A percentile compares a stretch with the other conserved stretches of the same genome.
Conservation (phyloP, 1,284 basidiomycete species). For the Nidula niveotomentosa region DNA sequence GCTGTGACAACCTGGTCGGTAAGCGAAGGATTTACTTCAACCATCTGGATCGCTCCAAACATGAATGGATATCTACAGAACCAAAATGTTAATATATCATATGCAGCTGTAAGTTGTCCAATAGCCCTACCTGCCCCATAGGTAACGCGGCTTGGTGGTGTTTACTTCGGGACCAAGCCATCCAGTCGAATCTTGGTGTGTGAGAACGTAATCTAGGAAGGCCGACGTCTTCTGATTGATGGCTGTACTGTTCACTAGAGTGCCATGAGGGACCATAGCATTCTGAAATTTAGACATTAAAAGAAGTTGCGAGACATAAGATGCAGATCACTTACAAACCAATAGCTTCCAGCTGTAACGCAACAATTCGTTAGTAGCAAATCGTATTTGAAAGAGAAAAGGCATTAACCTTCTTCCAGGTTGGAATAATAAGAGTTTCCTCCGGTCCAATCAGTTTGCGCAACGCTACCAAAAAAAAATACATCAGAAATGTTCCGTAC, state of each 20-base stretch:
- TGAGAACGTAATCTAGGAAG: conserved; percentile 54
- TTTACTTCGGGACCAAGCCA: conserved; percentile 60
- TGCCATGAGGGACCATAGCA: conserved; percentile 50
- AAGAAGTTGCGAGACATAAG: neutral
- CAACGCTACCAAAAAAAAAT: conserved; percentile 31
- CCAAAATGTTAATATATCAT: neutral
- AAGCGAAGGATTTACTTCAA: conserved; percentile 44
- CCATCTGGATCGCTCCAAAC: conserved; percentile 55
- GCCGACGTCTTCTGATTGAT: conserved; percentile 46
- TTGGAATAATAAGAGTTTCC: conserved; percentile 50
- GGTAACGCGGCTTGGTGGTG: conserved; percentile 49
- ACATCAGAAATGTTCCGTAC: neutral
- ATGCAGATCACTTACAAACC: conserved; percentile 45
- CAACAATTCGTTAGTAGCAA: too few relatives aligned
- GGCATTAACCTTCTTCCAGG: conserved; percentile 48
- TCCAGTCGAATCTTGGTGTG: conserved; percentile 51
- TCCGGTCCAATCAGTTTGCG: conserved; percentile 54
- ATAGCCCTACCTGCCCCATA: conserved; percentile 50
- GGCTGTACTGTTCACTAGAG: conserved; percentile 42
- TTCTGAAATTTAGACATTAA: conserved; percentile 31
- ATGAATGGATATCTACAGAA: conserved; percentile 48
- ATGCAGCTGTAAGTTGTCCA: neutral
- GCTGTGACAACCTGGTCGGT: conserved; percentile 44
- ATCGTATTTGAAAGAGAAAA: neutral
- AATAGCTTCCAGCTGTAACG: conserved; percentile 51